Conservation (phyloP, 2,329 filamentous ascomycete species). For the Neonectria sp. region DNA sequence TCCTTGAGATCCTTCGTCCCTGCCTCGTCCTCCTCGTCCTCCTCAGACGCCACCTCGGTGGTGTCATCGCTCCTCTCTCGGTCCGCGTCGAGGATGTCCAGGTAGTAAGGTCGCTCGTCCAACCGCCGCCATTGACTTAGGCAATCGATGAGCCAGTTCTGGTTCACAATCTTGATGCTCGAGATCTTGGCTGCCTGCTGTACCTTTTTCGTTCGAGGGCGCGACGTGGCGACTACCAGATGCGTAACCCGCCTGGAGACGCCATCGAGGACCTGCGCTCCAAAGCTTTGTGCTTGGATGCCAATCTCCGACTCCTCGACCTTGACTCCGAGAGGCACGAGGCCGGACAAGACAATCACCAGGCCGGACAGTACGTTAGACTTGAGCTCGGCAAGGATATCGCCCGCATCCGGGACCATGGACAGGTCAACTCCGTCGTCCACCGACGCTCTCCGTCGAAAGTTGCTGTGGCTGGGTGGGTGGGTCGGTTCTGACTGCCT, state of each 20-base stretch:
- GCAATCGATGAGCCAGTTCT: slow-evolving; percentile 90
- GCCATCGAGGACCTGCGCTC: slow-evolving; percentile 73
- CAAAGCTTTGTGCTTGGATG: slow-evolving; percentile 88
- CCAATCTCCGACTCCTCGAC: slow-evolving; percentile 88
- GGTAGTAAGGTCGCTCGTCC: slow-evolving; percentile 83
- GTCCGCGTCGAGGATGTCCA: slow-evolving; percentile 82
- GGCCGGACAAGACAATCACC: slow-evolving; percentile 89
- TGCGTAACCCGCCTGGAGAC: slow-evolving; percentile 79
- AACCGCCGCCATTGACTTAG: slow-evolving; percentile 87
- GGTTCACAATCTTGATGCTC: slow-evolving; percentile 91
- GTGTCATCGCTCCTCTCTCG: slow-evolving; percentile 57
- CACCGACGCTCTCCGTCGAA: slow-evolving; percentile 50
- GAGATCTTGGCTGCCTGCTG: slow-evolving; percentile 85
- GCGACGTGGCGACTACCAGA: slow-evolving; percentile 78
- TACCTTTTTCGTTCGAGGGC: slow-evolving; percentile 91
- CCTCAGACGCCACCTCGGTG: slow-evolving; percentile 50
- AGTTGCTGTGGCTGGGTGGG: slow-evolving; percentile 52
- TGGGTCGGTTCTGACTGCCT: slow-evolving; percentile 54
- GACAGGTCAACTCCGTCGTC: slow-evolving; percentile 62
- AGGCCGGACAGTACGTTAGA: slow-evolving; percentile 80
- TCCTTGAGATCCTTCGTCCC: slow-evolving; percentile 63
- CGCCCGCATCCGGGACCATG: slow-evolving; percentile 85
- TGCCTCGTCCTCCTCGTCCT: slow-evolving; percentile 50
- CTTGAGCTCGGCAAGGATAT: slow-evolving; percentile 89
- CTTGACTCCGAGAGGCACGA: slow-evolving; percentile 86